phyloP scores from a whole-genome alignment of 805 yeast genomes.

The Saturnispora zaruensis region DNA sequence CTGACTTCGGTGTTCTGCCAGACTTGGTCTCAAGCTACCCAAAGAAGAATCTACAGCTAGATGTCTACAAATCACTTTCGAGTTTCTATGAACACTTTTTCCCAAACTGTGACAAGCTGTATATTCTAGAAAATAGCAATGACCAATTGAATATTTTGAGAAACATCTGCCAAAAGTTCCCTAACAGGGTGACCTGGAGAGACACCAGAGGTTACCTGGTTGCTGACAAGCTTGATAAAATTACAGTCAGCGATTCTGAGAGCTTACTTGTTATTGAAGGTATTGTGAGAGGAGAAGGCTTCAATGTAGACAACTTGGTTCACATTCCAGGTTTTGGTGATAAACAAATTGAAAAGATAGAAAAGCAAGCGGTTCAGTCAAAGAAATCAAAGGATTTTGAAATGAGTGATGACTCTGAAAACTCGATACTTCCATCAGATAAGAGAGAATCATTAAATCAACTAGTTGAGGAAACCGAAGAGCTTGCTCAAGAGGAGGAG shows the following conservation, averaged over 20 bases:
- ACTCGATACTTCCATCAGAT: conserved; percentile 36
- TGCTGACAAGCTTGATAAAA: conserved; percentile 48
- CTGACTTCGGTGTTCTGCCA: conserved; percentile 70
- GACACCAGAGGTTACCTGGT: conserved; percentile 84
- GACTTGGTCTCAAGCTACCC: conserved; percentile 60
- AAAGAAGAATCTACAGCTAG: conserved; percentile 68
- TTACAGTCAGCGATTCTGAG: conserved; percentile 22
- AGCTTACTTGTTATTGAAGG: conserved; percentile 62
- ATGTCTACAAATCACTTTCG: conserved; percentile 53
- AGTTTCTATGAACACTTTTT: conserved; percentile 68
- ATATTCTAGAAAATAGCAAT: conserved; percentile 52
- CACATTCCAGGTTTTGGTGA: conserved; percentile 91
- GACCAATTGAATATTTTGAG: conserved; percentile 73
- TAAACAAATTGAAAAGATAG: conserved; percentile 64
- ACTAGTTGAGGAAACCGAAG: conserved; percentile 29
- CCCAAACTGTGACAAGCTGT: conserved; percentile 73
- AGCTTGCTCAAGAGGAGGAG: conserved; percentile 26
- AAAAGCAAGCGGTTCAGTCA: conserved; percentile 30
- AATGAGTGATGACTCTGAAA: conserved; percentile 43
- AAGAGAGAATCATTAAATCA: conserved; percentile 36
- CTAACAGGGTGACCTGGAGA: conserved; percentile 83
- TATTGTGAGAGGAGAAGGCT: conserved; percentile 77
- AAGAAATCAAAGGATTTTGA: conserved; percentile 19
- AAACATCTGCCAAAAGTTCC: conserved; percentile 74
- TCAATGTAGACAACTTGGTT: conserved; percentile 66